Base-by-base conservation (phyloP, 306 rosid genomes). In the Cucumis hystrix region DNA sequence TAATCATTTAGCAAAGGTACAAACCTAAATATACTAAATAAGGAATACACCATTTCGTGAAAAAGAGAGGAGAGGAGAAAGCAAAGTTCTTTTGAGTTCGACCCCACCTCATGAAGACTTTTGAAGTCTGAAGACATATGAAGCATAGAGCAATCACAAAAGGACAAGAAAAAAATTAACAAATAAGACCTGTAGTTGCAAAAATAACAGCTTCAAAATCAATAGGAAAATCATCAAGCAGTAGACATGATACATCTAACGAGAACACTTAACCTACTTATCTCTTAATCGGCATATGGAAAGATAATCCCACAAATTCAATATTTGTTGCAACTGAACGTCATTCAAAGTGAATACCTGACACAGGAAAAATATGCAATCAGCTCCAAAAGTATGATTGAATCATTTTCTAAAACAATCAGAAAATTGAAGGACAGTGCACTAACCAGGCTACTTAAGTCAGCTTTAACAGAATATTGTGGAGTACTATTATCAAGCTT, bases 391-490 rank as follows among this genome's bases (percentile, higher is more conserved):
- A 33, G 43, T 78, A 58, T 62, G n/a, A 69, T 21, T 33, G 17
- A 45, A 52, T 37, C 35, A 37, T 52, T 55, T 17, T 52, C 70
- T 74, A 55, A 67, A 79, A 70, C 65, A 43, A 77, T 58, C 54
- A 35, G 72, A 69, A 56, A 56, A 62, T 76, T 15, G 23, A 6
- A 52, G 74, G 76, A 57, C 76, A 66, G 71, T 77, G 76, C 54
- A 92, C 96, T 49, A 83, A 94, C 97, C 97, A 94, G 83, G 77
- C 79, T 88, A 80, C 82, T 86, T 83, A 92, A 77, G 83, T 88
- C 96, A 33, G 95, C 96, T n/a, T 81, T 80, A 78, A 94, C 70
- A 60, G 91, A 87, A 86, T 90, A 92, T 83, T 86, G 98, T 47
- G 95, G 89, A 65, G 84, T 76, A 82, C 77, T 81, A 73, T 75